These are phyloP conservation scores for Arthrobotrys conoides DNA, from an alignment of 2,329 filamentous ascomycete genomes.

Conservation along the genomic window DNA sequence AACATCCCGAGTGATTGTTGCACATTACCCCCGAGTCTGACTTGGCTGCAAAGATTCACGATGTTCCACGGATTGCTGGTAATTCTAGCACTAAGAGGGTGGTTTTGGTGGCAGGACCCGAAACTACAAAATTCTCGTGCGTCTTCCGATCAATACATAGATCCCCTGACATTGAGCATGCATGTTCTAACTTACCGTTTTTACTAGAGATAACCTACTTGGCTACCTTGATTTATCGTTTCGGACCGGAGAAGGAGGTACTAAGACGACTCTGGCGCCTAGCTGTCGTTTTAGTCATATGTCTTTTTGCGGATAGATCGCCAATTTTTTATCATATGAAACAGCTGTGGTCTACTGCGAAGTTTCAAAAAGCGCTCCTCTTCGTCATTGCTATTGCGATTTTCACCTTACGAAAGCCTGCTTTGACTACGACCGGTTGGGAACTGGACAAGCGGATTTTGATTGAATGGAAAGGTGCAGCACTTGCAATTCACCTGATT, in stretches of 20 bases:
- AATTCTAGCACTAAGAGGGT: constrained; percentile 52
- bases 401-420: constrained; percentile 60
- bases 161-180: not conserved
- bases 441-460: constrained; percentile 72
- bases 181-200: constrained; percentile 13
- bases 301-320: constrained; percentile 72
- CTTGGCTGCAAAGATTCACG: constrained; percentile 66
- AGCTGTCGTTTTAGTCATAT: constrained; percentile 67
- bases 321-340: constrained; percentile 71
- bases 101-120: constrained; percentile 1
- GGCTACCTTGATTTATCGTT: constrained; percentile 2
- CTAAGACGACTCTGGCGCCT: constrained; percentile 62
- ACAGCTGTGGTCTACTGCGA: constrained; percentile 68
- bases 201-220: constrained; percentile 1
- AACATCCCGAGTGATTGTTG: constrained; percentile 71
- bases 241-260: not conserved
- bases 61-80: constrained; percentile 62
- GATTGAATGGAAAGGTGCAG: constrained; percentile 78
- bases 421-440: constrained; percentile 63
- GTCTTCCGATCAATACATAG: constrained; percentile 4
- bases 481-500: constrained; percentile 73
- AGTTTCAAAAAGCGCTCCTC: constrained; percentile 65
- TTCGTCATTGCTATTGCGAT: constrained; percentile 64
- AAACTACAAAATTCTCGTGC: not conserved
- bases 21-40: constrained; percentile 67